Percentiles rank a stretch among this genome's conserved stretches.
These are phyloP conservation scores for Yamadazyma takamatsuzukensis DNA, from an alignment of 805 yeast species.

Conservation along the genomic window DNA sequence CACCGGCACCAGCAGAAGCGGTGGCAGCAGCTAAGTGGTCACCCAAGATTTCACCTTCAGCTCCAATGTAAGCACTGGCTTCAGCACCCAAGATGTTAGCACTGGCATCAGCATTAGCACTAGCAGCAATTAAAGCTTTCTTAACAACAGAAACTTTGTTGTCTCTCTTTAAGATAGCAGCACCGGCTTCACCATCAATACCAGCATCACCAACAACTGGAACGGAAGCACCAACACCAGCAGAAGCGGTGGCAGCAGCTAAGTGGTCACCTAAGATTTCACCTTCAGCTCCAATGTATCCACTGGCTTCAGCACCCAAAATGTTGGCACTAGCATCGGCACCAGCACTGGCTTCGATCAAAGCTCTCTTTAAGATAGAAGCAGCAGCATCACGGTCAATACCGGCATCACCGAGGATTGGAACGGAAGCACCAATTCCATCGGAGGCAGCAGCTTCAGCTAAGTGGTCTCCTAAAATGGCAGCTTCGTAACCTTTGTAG, in stretches of 20 bases:
- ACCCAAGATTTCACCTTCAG: constrained; percentile 13
- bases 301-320: constrained; percentile 7
- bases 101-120: constrained; percentile 7
- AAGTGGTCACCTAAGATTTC: constrained; percentile 13
- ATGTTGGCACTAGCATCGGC: constrained; percentile 9
- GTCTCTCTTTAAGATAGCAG: constrained; percentile 7
- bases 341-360: constrained; percentile 7
- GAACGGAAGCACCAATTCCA: constrained; percentile 5
- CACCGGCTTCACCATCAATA: constrained; percentile 6
- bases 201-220: constrained; percentile 6
- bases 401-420: constrained; percentile 4
- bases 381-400: constrained; percentile 5
- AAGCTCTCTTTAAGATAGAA: constrained; percentile 10
- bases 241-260: constrained; percentile 9
- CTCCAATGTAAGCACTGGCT: constrained; percentile 10
- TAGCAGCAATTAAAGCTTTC: constrained; percentile 10
- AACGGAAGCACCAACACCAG: constrained; percentile 7
- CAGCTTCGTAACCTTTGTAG: constrained; percentile 9
- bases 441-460: constrained; percentile 9
- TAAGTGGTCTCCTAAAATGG: constrained; percentile 13
- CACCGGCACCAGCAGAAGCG: constrained; percentile 10
- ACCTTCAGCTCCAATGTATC: constrained; percentile 10
- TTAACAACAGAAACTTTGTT: constrained; percentile 13
- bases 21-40: constrained; percentile 15
- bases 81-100: constrained; percentile 9